Conservation (phyloP, 2,329 filamentous ascomycete species). For the Colletotrichum neosansevieriae region DNA sequence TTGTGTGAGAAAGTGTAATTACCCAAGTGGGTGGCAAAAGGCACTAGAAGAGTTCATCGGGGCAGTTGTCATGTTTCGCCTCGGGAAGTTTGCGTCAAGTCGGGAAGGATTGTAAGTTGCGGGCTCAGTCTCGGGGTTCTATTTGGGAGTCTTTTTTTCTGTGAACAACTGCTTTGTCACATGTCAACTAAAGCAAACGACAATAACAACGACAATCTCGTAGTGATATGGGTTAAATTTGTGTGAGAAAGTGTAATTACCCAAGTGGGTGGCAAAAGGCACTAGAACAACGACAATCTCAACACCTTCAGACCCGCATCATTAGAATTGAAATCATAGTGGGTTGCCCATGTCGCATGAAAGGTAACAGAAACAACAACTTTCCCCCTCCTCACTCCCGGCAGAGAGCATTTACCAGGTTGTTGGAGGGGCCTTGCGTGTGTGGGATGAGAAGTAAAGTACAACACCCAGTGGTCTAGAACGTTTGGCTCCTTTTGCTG, state of each 20-base stretch:
- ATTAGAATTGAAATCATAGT: constrained; percentile 18
- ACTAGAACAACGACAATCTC: too few relatives aligned
- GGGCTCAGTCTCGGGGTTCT: constrained; percentile 18
- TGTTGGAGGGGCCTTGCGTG: not conserved
- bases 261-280: too few relatives aligned
- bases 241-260: too few relatives aligned
- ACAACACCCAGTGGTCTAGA: not conserved
- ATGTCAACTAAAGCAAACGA: constrained; percentile 8
- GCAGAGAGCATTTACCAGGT: constrained; percentile 7
- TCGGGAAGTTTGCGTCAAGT: constrained; percentile 33
- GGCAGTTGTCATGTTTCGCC: constrained; percentile 35
- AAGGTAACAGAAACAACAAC: not conserved
- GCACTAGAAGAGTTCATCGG: constrained; percentile 34
- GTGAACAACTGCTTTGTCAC: constrained; percentile 14
- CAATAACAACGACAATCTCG: too few relatives aligned
- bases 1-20: too few relatives aligned
- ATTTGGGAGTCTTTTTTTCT: not conserved
- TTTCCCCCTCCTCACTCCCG: not conserved
- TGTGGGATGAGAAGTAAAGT: not conserved
- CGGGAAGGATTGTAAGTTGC: constrained; percentile 12
- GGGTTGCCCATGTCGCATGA: constrained; percentile 19
- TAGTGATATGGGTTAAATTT: too few relatives aligned
- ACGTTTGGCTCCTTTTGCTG: not conserved
- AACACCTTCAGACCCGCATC: constrained; percentile 2
- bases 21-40: too few relatives aligned